Percentiles rank a stretch among this genome's conserved stretches.
Evolutionary conservation across 805 yeast species (phyloP).

Genomic region (Maudiozyma turicensis): DNA sequence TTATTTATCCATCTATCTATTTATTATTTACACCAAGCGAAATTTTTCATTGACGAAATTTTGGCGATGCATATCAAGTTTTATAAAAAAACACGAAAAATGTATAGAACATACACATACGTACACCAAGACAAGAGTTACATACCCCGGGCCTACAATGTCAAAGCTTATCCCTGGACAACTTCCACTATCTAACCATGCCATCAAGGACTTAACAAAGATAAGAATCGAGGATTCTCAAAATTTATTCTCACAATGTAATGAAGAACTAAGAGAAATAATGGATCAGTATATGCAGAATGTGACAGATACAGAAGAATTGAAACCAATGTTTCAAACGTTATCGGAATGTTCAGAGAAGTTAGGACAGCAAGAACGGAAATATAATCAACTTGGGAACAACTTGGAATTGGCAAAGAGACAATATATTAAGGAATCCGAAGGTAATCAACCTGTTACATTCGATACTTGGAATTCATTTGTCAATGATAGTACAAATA

Average conservation of each 20-base stretch:
- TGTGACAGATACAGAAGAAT: slow-evolving; percentile 2
- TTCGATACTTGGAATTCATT: slow-evolving; percentile 7
- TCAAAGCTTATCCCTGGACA: slow-evolving; percentile 5
- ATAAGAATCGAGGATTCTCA: slow-evolving; percentile 9
- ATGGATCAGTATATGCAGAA: slow-evolving; percentile 11
- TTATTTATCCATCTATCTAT: not conserved
- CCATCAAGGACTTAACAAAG: slow-evolving; percentile 10
- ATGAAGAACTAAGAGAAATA: slow-evolving; percentile 13
- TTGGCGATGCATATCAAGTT: too few relatives aligned
- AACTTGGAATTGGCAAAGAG: not conserved
- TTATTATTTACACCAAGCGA: not conserved
- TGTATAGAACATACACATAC: not conserved
- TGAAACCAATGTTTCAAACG: not conserved
- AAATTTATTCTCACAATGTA: slow-evolving; percentile 6
- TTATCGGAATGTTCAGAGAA: not conserved
- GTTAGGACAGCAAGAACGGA: not conserved
- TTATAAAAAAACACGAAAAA: not conserved
- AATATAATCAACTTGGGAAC: not conserved
- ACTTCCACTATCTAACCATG: slow-evolving; percentile 17
- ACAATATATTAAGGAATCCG: slow-evolving; percentile 1
- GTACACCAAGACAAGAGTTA: too few relatives aligned
- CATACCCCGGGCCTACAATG: not conserved
- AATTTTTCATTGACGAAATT: not conserved
- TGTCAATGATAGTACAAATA: slow-evolving; percentile 5
- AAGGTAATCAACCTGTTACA: not conserved